These are phyloP conservation scores for Thalassiosira mediterranea DNA, from an alignment of 352 stramenopile species.

Conservation along the genomic window DNA sequence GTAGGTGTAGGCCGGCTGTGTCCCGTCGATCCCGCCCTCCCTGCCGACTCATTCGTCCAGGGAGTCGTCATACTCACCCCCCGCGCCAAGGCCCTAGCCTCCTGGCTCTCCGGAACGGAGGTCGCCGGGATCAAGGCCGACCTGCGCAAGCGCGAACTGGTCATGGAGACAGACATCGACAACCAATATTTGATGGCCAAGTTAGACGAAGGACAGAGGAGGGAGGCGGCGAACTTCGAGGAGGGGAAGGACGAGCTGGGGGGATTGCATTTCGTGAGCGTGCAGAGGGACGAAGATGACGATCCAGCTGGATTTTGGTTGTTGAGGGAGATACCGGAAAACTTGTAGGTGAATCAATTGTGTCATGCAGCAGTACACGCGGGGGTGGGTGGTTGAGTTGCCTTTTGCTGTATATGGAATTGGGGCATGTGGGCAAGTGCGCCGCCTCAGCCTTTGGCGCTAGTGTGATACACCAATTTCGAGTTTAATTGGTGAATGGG, in stretches of 20 bases:
- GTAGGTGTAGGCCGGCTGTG: slow-evolving; percentile 82
- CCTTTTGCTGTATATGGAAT: no score
- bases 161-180: slow-evolving; percentile 89
- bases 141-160: slow-evolving; percentile 84
- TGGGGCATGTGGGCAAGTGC: no score
- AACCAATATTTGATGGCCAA: slow-evolving; percentile 88
- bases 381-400: no score
- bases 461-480: no score
- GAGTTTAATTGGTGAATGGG: no score
- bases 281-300: slow-evolving; percentile 86
- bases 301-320: slow-evolving; percentile 89
- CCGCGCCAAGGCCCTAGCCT: slow-evolving; percentile 81
- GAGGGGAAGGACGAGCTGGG: slow-evolving; percentile 84
- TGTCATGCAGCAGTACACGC: no score
- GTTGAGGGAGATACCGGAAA: slow-evolving; percentile 77
- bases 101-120: slow-evolving; percentile 86
- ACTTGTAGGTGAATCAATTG: no score
- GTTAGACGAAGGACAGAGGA: slow-evolving; percentile 85
- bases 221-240: slow-evolving; percentile 86
- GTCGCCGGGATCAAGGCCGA: slow-evolving; percentile 76
- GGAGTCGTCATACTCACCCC: slow-evolving; percentile 83
- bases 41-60: slow-evolving; percentile 81
- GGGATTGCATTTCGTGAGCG: slow-evolving; percentile 88
- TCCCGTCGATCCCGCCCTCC: slow-evolving; percentile 57
- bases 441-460: no score